Base-by-base conservation (phyloP, 768 basidiomycete species). In the Amanita muscaria region DNA sequence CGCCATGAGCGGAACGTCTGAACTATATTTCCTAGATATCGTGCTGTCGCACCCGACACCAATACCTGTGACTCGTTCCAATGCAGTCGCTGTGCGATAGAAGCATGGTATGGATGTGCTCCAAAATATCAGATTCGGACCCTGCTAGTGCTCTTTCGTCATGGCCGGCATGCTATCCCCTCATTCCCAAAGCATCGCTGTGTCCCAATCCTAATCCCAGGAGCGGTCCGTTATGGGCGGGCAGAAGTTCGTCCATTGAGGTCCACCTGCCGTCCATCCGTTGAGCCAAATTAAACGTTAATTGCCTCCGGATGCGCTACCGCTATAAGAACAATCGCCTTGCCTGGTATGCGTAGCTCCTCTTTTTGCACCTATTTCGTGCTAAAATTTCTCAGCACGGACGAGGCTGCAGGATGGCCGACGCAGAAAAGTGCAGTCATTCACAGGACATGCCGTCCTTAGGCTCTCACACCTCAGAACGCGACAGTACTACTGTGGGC, bases 221-320 rank as follows among this genome's bases (percentile, higher is more conserved):
- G 19, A 18, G 12, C 18, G 39, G 16, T 46, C 44, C 44, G 44
- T 25, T n/a, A 31, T 39, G 29, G 36, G 22, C 44, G 44, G 44
- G 25, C 19, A 11, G 36, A 21, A 31, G 29, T 23, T 25, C 31
- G 34, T 24, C 6, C n/a, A 22, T 38, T 29, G n/a, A 32, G 22
- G 15, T 19, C 12, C 25, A 36, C 43, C 27, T 36, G 21, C 16
- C 33, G 5, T n/a, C n/a, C 24, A 24, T 23, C 31, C 21, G 27
- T 4, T 23, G 44, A 45, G 25, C 24, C 44, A 38, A 19, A 31
- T 32, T 38, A 8, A 39, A 32, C 30, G 36, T 29, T 23, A 36
- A 18, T 15, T 29, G 25, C 19, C 22, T 39, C 37, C 44, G 44
- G 36, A 5, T 9, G 29, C 18, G 23, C 23, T 36, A 18, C 31